phyloP scores from a whole-genome alignment of 257 asterid genomes.

The Gardenia jasminoides region DNA sequence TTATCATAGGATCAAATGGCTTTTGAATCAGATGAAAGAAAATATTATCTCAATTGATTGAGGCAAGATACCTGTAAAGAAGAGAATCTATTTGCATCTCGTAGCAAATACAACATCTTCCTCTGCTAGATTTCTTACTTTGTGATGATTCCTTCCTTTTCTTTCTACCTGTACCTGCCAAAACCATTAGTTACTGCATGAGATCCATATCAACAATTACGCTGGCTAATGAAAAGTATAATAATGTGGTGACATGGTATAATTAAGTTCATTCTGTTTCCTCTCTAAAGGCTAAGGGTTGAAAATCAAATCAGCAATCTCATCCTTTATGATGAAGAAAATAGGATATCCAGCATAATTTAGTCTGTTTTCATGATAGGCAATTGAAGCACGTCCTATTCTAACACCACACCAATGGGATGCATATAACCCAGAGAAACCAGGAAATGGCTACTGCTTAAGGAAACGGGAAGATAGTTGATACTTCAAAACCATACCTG shows the following conservation, averaged over 20 bases:
- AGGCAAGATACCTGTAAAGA: constrained; percentile 59
- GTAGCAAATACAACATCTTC: constrained; percentile 63
- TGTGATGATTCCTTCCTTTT: constrained; percentile 31
- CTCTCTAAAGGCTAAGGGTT: not conserved
- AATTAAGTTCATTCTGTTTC: not conserved
- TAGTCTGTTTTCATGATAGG: not conserved
- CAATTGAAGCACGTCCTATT: not conserved
- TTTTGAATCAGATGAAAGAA: not conserved
- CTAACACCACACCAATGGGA: not conserved
- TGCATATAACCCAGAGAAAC: not conserved
- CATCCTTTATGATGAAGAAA: not conserved
- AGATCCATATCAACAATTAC: not conserved
- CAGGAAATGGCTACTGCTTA: not conserved
- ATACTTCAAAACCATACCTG: constrained; percentile 41
- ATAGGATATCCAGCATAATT: not conserved
- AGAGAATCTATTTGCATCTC: constrained; percentile 66
- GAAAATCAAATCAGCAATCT: not conserved
- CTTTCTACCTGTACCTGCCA: constrained; percentile 40
- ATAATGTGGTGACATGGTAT: not conserved
- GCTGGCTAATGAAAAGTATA: not conserved
- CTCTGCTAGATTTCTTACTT: constrained; percentile 30
- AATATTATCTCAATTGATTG: not conserved
- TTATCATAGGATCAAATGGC: not conserved
- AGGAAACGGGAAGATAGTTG: not conserved
- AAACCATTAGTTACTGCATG: not conserved